phyloP scores from a whole-genome alignment of 768 basidiomycete genomes.

The Tricholoma furcatifolium region DNA sequence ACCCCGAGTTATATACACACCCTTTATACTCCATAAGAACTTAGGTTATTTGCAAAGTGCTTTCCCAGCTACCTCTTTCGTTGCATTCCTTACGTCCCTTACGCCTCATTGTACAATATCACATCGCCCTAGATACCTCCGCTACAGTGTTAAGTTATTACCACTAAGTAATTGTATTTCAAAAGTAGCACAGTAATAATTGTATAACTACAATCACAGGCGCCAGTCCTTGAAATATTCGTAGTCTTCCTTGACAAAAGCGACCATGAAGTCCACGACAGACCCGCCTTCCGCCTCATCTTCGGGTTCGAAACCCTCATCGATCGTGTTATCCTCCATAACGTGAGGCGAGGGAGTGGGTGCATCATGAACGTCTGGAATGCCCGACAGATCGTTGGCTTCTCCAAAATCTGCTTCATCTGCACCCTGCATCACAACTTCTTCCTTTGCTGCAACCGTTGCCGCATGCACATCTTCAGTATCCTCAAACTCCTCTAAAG shows the following conservation, averaged over 20 bases:
- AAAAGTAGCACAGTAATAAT: not conserved
- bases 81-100: not conserved
- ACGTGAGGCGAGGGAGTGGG: constrained; percentile 15
- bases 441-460: constrained; percentile 71
- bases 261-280: constrained; percentile 83
- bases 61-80: not conserved
- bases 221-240: constrained; percentile 77
- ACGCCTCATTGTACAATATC: not conserved
- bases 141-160: too few relatives aligned
- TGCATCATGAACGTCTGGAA: constrained; percentile 7
- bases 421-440: constrained; percentile 68
- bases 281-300: constrained; percentile 65
- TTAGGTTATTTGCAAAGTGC: not conserved
- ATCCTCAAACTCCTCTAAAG: constrained; percentile 85
- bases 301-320: constrained; percentile 36
- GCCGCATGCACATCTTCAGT: constrained; percentile 85
- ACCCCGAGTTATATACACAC: not conserved
- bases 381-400: constrained; percentile 18
- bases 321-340: constrained; percentile 27
- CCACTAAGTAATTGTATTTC: too few relatives aligned
- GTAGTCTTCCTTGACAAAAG: constrained; percentile 57
- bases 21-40: not conserved
- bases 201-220: constrained; percentile 30
- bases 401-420: constrained; percentile 80
- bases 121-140: constrained; percentile 1